These are phyloP conservation scores for Wickerhamia fluorescens DNA, from an alignment of 805 yeast species.

Conservation along the genomic window DNA sequence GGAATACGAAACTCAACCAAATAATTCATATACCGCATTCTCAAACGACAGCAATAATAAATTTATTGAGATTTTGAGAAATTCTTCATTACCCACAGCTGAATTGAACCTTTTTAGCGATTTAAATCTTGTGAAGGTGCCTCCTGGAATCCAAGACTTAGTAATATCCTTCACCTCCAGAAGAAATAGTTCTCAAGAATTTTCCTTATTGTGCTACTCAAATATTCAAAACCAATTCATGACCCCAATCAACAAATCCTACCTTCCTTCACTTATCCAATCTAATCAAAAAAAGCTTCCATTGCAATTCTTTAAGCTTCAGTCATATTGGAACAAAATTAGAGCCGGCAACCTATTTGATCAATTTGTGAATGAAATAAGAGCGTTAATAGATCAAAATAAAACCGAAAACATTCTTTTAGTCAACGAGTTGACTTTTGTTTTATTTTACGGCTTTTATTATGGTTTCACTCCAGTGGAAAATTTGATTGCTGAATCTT, in stretches of 20 bases:
- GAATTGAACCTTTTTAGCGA: constrained; percentile 32
- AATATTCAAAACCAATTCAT: constrained; percentile 17
- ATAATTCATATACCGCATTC: background rate
- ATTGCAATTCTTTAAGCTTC: constrained; percentile 27
- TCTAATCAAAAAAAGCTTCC: constrained; percentile 23
- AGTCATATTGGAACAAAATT: constrained; percentile 34
- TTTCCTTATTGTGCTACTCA: constrained; percentile 17
- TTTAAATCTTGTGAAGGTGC: constrained; percentile 23
- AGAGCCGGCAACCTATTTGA: constrained; percentile 29
- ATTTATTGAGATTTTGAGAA: constrained; percentile 21
- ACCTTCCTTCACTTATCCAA: constrained; percentile 20
- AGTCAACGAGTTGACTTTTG: constrained; percentile 30
- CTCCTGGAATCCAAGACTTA: constrained; percentile 39
- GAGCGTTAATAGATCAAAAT: constrained; percentile 14
- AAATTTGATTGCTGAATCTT: constrained; percentile 35
- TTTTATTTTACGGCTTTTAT: constrained; percentile 36
- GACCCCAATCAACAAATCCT: constrained; percentile 27
- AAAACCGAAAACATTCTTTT: constrained; percentile 15
- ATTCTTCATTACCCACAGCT: constrained; percentile 21
- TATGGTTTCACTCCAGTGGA: constrained; percentile 38
- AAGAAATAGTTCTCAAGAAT: constrained; percentile 17
- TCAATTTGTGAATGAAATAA: constrained; percentile 24
- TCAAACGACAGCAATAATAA: constrained; percentile 2
- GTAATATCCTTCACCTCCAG: constrained; percentile 32
- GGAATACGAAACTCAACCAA: background rate